phyloP scores from a whole-genome alignment of 2,329 filamentous ascomycete genomes.

The Botrytis pseudocinerea region DNA sequence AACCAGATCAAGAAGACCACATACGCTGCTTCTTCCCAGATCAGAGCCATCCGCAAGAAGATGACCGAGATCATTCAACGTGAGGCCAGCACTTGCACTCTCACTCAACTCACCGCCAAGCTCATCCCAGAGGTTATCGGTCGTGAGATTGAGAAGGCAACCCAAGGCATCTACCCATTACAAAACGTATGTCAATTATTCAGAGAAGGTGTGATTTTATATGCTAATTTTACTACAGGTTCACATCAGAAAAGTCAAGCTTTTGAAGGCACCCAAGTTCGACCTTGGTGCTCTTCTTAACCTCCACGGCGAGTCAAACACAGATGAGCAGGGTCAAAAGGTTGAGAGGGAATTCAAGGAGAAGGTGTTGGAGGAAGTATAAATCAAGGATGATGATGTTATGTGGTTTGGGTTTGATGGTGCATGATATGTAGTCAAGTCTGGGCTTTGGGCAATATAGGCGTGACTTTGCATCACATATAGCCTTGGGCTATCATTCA shows the following conservation, averaged over 20 bases:
- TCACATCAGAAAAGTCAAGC: conserved; percentile 99
- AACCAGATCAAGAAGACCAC: conserved; percentile 99
- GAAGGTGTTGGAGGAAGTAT: conserved; percentile 90
- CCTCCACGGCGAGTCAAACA: conserved; percentile 95
- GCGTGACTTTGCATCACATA: conserved; percentile 40
- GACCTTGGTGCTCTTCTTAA: conserved; percentile 94
- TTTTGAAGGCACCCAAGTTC: conserved; percentile 98
- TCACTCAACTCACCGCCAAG: conserved; percentile 96
- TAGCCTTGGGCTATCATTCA: conserved; percentile 40
- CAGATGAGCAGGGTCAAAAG: conserved; percentile 97
- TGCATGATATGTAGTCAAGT: conserved; percentile 42
- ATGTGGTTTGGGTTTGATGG: conserved; percentile 38
- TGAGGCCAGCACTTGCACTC: conserved; percentile 90
- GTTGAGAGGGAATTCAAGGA: conserved; percentile 99
- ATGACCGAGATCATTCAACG: conserved; percentile 99
- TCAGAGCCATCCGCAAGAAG: conserved; percentile 98
- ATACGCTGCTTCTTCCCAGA: conserved; percentile 95
- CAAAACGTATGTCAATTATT: conserved; percentile 74
- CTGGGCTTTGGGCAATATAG: conserved; percentile 41
- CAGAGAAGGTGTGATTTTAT: conserved; percentile 2
- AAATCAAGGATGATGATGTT: conserved; percentile 48
- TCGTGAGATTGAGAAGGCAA: conserved; percentile 99
- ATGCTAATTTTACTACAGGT: conserved; percentile 62
- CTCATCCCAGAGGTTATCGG: conserved; percentile 99
- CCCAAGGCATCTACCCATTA: conserved; percentile 98